Evolutionary conservation across 805 yeast genomes (phyloP).

Genomic region (Saccharomycopsis olivae): DNA sequence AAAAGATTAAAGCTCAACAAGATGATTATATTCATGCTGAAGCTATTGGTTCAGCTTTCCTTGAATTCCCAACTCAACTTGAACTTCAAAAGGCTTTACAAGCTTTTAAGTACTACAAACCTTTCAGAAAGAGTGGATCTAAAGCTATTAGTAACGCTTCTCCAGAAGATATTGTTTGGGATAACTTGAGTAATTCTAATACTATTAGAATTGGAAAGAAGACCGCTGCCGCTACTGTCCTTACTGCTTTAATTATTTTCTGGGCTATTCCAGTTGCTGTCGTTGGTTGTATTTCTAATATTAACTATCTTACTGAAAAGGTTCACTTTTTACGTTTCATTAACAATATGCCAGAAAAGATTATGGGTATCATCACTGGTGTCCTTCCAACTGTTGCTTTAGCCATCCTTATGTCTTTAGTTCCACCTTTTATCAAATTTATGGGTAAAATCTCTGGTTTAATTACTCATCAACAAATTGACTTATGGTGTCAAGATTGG

Average conservation of each 20-base stretch:
- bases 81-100: slow-evolving; percentile 88
- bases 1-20: slow-evolving; percentile 52
- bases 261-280: slow-evolving; percentile 99
- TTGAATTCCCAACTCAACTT: slow-evolving; percentile 74
- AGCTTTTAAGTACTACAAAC: slow-evolving; percentile 48
- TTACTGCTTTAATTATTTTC: slow-evolving; percentile 63
- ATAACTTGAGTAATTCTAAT: slow-evolving; percentile 51
- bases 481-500: slow-evolving; percentile 78
- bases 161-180: slow-evolving; percentile 84
- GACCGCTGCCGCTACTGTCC: slow-evolving; percentile 48
- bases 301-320: slow-evolving; percentile 58
- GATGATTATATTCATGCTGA: slow-evolving; percentile 37
- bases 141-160: slow-evolving; percentile 50
- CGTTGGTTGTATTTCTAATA: slow-evolving; percentile 87
- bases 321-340: slow-evolving; percentile 71
- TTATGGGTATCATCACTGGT: slow-evolving; percentile 82
- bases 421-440: slow-evolving; percentile 73
- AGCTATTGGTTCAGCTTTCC: slow-evolving; percentile 58
- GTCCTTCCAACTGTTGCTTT: slow-evolving; percentile 75
- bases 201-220: slow-evolving; percentile 47
- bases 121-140: slow-evolving; percentile 33
- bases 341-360: slow-evolving; percentile 53
- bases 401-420: slow-evolving; percentile 72
- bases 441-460: slow-evolving; percentile 70
- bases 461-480: slow-evolving; percentile 61